phyloP scores from a whole-genome alignment of 345 rosid species.

The Corchorus capsularis region DNA sequence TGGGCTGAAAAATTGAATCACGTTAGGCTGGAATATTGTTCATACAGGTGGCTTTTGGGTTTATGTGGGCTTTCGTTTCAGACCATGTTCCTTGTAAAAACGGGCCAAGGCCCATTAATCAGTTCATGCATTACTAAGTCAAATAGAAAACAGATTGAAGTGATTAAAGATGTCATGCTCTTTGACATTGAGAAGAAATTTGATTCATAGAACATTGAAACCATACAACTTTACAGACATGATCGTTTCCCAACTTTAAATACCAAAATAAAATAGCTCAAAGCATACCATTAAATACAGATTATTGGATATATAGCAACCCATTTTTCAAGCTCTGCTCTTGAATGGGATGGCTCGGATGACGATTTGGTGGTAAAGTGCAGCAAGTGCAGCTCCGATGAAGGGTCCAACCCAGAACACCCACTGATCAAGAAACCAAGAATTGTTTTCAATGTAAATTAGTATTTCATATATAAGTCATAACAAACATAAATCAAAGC shows the following conservation, averaged over 20 bases:
- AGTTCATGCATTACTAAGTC: background rate
- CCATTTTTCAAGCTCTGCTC: constrained; percentile 6
- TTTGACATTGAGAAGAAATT: background rate
- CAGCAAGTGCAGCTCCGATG: constrained; percentile 56
- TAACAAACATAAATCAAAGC: background rate
- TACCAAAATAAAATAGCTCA: background rate
- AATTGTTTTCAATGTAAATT: background rate
- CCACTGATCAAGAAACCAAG: constrained; percentile 34
- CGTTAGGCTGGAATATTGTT: background rate
- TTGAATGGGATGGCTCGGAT: constrained; percentile 59
- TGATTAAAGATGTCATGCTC: background rate
- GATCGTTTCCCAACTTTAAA: too few species aligned
- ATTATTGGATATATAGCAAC: background rate
- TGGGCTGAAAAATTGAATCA: background rate
- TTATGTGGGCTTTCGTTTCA: background rate
- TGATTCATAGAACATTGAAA: background rate
- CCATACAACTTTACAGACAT: background rate
- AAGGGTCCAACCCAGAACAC: constrained; percentile 65
- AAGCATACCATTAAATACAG: background rate
- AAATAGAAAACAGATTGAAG: background rate
- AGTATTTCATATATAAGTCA: too few species aligned
- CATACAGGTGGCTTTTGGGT: background rate
- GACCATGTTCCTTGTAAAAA: background rate
- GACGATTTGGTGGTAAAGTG: constrained; percentile 53
- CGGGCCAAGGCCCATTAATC: background rate